These are phyloP conservation scores for Populus hybrid DNA, from an alignment of 441 rosid species.

Conservation along the genomic window DNA sequence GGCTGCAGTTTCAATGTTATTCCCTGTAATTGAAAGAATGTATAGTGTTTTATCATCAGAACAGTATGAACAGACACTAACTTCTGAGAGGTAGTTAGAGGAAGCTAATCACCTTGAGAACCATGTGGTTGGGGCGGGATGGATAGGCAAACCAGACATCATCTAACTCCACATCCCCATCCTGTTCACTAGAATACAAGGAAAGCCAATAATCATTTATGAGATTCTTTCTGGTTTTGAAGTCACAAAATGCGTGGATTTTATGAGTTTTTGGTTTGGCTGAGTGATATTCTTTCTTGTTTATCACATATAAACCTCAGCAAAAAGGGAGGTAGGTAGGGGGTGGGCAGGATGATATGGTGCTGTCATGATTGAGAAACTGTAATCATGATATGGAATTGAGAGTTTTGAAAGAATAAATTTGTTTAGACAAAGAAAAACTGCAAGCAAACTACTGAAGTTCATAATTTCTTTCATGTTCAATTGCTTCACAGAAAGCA, in stretches of 20 bases:
- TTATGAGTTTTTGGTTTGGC: too few species aligned
- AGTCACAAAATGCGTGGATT: not conserved
- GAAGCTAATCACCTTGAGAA: slow-evolving; percentile 63
- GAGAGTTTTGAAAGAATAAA: not conserved
- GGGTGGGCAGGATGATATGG: not conserved
- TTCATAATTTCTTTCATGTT: not conserved
- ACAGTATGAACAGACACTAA: not conserved
- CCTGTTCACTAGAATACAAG: slow-evolving; percentile 46
- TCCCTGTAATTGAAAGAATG: slow-evolving; percentile 49
- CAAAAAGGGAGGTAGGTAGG: not conserved
- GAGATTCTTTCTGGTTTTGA: not conserved
- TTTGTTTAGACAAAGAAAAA: not conserved
- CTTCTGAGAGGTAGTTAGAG: not conserved
- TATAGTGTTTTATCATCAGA: not conserved
- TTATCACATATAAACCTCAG: not conserved
- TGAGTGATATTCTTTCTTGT: not conserved
- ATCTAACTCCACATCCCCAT: slow-evolving; percentile 82
- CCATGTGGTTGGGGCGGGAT: slow-evolving; percentile 88
- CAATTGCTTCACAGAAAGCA: not conserved
- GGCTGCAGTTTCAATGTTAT: slow-evolving; percentile 32
- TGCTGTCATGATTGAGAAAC: not conserved
- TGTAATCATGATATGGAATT: not conserved
- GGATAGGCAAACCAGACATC: slow-evolving; percentile 99
- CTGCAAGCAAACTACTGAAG: not conserved
- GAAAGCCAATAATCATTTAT: not conserved